A percentile compares a stretch with the other conserved stretches of the same genome.
Evolutionary conservation across 1,284 basidiomycete genomes (phyloP).

Genomic region (Agaricales sp.): DNA sequence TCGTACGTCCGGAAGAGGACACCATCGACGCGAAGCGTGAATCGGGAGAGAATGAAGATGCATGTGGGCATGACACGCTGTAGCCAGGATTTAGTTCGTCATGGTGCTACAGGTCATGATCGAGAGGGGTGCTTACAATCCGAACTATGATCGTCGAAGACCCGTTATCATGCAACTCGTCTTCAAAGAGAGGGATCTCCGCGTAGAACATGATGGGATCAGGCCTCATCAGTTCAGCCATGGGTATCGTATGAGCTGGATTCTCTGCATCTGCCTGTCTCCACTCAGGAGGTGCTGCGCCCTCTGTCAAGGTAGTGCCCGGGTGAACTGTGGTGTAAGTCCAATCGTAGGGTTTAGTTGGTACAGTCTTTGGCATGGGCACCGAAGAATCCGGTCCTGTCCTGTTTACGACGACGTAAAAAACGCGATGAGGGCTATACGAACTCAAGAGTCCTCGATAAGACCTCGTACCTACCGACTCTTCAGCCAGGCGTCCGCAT

Average conservation of each 20-base stretch:
- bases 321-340: conserved; percentile 89
- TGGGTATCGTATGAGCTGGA: conserved; percentile 57
- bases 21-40: conserved; percentile 92
- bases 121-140: conserved; percentile 53
- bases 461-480: conserved; percentile 52
- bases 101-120: neutral
- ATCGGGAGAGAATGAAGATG: conserved; percentile 83
- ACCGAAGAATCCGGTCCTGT: conserved; percentile 53
- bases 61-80: conserved; percentile 98
- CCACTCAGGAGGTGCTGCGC: conserved; percentile 27
- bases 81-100: no score
- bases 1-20: conserved; percentile 91
- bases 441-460: conserved; percentile 9
- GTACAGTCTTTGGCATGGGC: conserved; percentile 63
- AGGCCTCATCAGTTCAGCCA: conserved; percentile 75
- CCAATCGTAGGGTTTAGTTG: conserved; percentile 93
- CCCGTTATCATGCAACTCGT: conserved; percentile 93
- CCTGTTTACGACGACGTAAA: conserved; percentile 26
- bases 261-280: conserved; percentile 41
- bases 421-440: conserved; percentile 7
- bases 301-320: conserved; percentile 37
- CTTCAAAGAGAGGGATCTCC: conserved; percentile 86
- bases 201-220: conserved; percentile 95
- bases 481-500: conserved; percentile 90
- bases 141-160: conserved; percentile 73